Evolutionary conservation across 495 filamentous ascomycete species (phyloP).

Genomic region (Penicillium coprophilum): DNA sequence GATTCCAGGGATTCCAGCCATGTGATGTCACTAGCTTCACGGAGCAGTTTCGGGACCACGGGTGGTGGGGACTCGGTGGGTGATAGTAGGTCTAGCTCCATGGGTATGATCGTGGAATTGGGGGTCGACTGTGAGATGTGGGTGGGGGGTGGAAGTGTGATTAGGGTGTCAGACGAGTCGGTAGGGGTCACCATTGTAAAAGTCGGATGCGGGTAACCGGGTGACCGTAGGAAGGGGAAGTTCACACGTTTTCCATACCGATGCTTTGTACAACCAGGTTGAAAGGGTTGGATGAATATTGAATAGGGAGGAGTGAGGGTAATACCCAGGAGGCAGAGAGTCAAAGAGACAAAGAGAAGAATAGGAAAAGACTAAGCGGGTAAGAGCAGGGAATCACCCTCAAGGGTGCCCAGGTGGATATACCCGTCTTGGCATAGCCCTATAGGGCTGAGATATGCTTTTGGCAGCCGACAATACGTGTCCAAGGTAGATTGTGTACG

Average conservation of each 20-base stretch:
- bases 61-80: conserved; percentile 10
- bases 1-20: conserved; percentile 21
- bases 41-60: conserved; percentile 21
- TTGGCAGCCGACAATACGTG: background rate
- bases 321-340: background rate
- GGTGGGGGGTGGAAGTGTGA: conserved; percentile 6
- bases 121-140: background rate
- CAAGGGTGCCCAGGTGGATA: conserved; percentile 8
- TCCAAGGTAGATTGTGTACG: too few species aligned
- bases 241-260: conserved; percentile 11
- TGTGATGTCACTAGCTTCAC: conserved; percentile 27
- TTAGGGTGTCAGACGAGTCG: conserved; percentile 24
- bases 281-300: background rate
- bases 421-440: conserved; percentile 17
- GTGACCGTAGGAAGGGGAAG: conserved; percentile 5
- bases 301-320: background rate
- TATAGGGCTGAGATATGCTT: conserved; percentile 27
- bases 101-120: background rate
- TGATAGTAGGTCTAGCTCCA: conserved; percentile 5
- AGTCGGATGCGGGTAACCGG: background rate
- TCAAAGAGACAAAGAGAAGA: conserved; percentile 4
- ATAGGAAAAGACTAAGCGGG: conserved; percentile 5
- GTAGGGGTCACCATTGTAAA: conserved; percentile 16
- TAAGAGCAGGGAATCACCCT: background rate
- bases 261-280: conserved; percentile 4